Evolutionary conservation across 2,329 filamentous ascomycete species (phyloP), one percentile per base, ranked within the genome.

Genomic region (Penicillium griseofulvum): DNA sequence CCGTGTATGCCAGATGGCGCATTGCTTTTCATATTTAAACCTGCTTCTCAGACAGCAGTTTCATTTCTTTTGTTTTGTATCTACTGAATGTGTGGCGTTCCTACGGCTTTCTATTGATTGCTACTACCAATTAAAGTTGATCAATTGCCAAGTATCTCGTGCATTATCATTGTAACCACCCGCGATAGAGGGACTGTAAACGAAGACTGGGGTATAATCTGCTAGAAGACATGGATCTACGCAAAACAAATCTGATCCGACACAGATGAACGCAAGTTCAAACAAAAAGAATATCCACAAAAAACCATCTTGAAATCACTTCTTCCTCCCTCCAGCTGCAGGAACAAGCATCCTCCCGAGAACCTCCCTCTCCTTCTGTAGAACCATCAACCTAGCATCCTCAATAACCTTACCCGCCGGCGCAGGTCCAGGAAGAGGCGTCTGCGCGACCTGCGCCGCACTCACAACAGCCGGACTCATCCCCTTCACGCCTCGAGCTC

Each of bases 311-410:
- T 33, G 49, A 24, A 24, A 50, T 65, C 50, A 73, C 53, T 64
- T 70, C 60, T 67, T 72, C 50, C 63, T 65, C 52, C 52, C 49
- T 16, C 60, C 62, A 49, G 61, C 67, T 44, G 64, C 61, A 49
- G 68, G 60, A 39, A 71, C 69, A 58, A 91, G 87, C 75, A 91
- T 78, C 68, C 82, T 84, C 62, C 80, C 79, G 64, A 90, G 67
- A 11, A 87, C 81, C 59, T 88, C 85, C 55, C 89, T 85, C 71
- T 91, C 87, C 62, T 84, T 84, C 36, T 83, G 77, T 65, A 90
- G 78, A 43, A 81, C 83, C 65, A 84, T 81, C 65, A 88, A 80
- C 67, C 85, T 83, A 58, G 87, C 74, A 41, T 87, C 84, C 52
- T 83, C 78, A 26, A 86, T 78, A n/a, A 83, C 81, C 48, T 84